Evolutionary conservation across 192 early-diverging fungal genomes (phyloP).

Genomic region (Spinellus fusiger): DNA sequence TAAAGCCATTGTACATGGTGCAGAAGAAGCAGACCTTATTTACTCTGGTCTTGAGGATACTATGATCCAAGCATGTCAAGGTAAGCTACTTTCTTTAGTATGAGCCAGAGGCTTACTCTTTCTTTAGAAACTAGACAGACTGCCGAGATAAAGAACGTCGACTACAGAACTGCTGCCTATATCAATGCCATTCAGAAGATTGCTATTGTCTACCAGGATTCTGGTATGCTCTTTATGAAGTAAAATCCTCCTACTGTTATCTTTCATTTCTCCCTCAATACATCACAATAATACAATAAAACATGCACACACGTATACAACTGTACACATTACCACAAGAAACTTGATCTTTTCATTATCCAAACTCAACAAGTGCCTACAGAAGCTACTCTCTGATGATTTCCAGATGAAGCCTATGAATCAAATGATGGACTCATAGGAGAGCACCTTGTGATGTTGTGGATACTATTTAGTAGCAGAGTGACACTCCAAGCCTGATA

Average conservation of each 20-base stretch:
- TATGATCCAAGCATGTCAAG: constrained; percentile 71
- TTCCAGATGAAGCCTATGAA: too few species aligned
- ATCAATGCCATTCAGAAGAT: constrained; percentile 82
- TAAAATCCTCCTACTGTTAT: constrained; percentile 5
- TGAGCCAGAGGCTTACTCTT: background rate
- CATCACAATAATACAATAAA: background rate
- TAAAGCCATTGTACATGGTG: constrained; percentile 72
- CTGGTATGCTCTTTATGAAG: constrained; percentile 72
- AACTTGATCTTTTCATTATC: too few species aligned
- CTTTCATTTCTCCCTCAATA: background rate
- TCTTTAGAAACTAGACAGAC: constrained; percentile 64
- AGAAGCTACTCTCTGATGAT: too few species aligned
- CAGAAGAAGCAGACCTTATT: constrained; percentile 78
- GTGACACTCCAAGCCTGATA: too few species aligned
- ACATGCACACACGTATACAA: too few species aligned
- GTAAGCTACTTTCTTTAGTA: background rate
- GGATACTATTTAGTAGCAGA: too few species aligned
- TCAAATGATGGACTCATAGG: too few species aligned
- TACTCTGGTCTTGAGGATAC: constrained; percentile 84
- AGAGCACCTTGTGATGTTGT: too few species aligned
- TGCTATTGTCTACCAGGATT: constrained; percentile 62
- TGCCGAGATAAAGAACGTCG: constrained; percentile 54
- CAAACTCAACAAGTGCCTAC: too few species aligned
- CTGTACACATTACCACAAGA: too few species aligned
- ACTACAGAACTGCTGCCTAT: constrained; percentile 74